Base-by-base conservation (phyloP, 495 filamentous ascomycete genomes). In the Penicillium ucsense region DNA sequence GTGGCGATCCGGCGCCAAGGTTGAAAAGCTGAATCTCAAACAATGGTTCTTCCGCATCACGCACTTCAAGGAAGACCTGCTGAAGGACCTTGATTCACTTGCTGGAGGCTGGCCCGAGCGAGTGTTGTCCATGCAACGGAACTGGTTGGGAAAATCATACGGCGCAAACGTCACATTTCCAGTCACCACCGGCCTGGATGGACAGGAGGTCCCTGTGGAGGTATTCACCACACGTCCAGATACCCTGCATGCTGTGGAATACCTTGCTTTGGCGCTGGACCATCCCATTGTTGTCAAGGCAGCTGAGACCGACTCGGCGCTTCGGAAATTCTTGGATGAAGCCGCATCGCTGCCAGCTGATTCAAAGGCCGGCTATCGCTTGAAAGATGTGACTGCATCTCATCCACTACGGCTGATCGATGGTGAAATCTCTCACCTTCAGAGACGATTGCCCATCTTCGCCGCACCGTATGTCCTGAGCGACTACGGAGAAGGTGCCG, bases 41-140 rank as follows among this genome's bases (percentile, higher is more conserved):
- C 89, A 95, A 56, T 95, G 89, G 89, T 95, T 94, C 55, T 79
- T 95, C 43, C 79, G 80, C 31, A 94, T 94, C 51, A 89, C 86
- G 2, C 75, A 75, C 20, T 94, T 87, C 59, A 78, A 83, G 43
- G 80, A 90, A 43, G 66, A 76, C n/a, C 70, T 95, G 1, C 64
- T 94, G 32, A 68, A 81, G 28, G 88, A 87, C 48, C 72, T 94
- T 2, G 80, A 88, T 27, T 62, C 72, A 2, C 68, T 95, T 6
- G 66, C 75, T 6, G 76, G 74, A 3, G 67, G 67, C 7, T 95
- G 89, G 89, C 89, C 88, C 0, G 85, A 92, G 39, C 74, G 83
- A 45, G 89, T 95, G 5, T 52, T 87, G 46, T 67, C 84, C 3
- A 88, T 91, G 85, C 89, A 95, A 60, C 79, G 76, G 55, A 89